These are phyloP conservation scores for rapeseed (Brassica napus) DNA, from an alignment of 345 rosid species.

Conservation along the genomic window DNA sequence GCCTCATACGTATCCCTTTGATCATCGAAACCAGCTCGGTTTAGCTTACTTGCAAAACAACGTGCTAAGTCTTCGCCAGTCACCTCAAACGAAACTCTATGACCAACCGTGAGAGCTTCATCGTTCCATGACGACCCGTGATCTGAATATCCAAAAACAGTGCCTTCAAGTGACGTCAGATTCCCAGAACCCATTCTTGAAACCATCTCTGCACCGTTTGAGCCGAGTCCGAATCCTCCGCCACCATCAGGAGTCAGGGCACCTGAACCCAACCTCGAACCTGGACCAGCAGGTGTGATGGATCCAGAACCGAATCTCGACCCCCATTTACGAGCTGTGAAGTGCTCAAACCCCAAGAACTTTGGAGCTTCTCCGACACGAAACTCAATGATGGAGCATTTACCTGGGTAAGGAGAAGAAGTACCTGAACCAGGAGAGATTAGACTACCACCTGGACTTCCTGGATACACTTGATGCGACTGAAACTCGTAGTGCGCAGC, in stretches of 20 bases:
- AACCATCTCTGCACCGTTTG: slow-evolving; percentile 57
- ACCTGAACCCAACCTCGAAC: slow-evolving; percentile 48
- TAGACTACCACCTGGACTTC: slow-evolving; percentile 77
- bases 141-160: slow-evolving; percentile 27
- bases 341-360: slow-evolving; percentile 64
- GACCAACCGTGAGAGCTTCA: slow-evolving; percentile 37
- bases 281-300: slow-evolving; percentile 72
- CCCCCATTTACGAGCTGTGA: slow-evolving; percentile 71
- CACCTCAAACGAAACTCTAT: slow-evolving; percentile 89
- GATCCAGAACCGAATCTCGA: slow-evolving; percentile 85
- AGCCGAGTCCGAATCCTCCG: slow-evolving; percentile 53
- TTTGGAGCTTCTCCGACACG: slow-evolving; percentile 65
- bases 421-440: slow-evolving; percentile 82
- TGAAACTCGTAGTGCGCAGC: slow-evolving; percentile 51
- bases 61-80: slow-evolving; percentile 93
- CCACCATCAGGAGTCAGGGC: slow-evolving; percentile 68
- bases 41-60: slow-evolving; percentile 59
- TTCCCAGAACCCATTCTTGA: slow-evolving; percentile 38
- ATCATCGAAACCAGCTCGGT: slow-evolving; percentile 45
- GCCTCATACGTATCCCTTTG: neutral
- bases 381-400: slow-evolving; percentile 60
- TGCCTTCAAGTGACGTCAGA: neutral
- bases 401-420: slow-evolving; percentile 82
- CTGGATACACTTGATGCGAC: slow-evolving; percentile 61
- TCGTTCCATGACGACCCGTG: slow-evolving; percentile 46